Conservation (phyloP, 1,139 yeast species). For the Saccharomyces hybrid region DNA sequence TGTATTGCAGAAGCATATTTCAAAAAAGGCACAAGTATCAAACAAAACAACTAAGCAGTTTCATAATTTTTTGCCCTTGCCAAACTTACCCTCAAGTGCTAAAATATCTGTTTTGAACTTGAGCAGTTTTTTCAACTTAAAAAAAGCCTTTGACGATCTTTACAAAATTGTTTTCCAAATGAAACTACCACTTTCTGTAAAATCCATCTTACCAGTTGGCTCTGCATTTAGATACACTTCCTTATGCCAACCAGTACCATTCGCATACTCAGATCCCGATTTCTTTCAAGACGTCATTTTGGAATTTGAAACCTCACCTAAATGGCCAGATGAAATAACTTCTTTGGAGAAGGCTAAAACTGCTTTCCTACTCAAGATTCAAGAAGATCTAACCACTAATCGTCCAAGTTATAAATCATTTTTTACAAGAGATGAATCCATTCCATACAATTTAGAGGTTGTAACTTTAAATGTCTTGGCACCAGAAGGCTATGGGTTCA, state of each 20-base stretch:
- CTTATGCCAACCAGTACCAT: conserved; percentile 72
- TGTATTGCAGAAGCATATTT: conserved; percentile 56
- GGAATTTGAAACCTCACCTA: conserved; percentile 82
- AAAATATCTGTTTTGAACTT: conserved; percentile 48
- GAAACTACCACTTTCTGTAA: conserved; percentile 65
- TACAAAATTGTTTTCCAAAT: conserved; percentile 41
- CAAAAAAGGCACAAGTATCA: conserved; percentile 39
- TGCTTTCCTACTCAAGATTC: conserved; percentile 74
- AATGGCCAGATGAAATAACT: conserved; percentile 89
- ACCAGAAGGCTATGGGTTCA: conserved; percentile 85
- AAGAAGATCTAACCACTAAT: conserved; percentile 44
- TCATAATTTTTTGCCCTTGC: conserved; percentile 49
- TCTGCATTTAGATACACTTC: conserved; percentile 69
- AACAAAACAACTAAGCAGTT: conserved; percentile 40
- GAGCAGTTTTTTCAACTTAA: conserved; percentile 48
- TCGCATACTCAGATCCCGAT: conserved; percentile 68
- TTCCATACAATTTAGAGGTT: conserved; percentile 58
- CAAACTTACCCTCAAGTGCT: conserved; percentile 50
- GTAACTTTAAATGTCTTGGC: conserved; percentile 59
- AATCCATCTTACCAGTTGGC: conserved; percentile 66
- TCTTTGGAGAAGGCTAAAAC: conserved; percentile 86
- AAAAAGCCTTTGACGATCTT: conserved; percentile 60
- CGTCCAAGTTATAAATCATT: conserved; percentile 50
- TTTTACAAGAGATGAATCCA: conserved; percentile 54
- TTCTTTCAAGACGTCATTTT: conserved; percentile 73